These are phyloP conservation scores for Colletotrichum tanaceti DNA, from an alignment of 2,329 filamentous ascomycete genomes.

Conservation along the genomic window DNA sequence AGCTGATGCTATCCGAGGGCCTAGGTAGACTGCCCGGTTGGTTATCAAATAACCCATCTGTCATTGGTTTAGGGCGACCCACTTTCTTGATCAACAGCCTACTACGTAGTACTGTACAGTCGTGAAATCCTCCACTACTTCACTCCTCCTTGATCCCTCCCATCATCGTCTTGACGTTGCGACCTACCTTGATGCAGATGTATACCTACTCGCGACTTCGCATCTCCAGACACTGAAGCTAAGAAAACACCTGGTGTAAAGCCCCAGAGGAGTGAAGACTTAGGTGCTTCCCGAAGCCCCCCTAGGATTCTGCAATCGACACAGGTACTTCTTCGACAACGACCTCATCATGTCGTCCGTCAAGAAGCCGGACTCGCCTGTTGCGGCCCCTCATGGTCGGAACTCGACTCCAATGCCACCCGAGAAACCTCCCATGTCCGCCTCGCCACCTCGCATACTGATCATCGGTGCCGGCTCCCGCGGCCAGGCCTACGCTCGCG, in stretches of 20 bases:
- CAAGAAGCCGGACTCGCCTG: conserved; percentile 34
- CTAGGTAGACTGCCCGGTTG: too few relatives aligned
- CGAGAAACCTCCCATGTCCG: conserved; percentile 58
- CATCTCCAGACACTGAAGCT: not conserved
- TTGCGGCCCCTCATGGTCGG: conserved; percentile 35
- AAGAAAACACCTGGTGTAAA: not conserved
- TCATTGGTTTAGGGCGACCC: too few relatives aligned
- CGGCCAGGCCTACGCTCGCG: conserved; percentile 78
- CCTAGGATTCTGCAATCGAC: not conserved
- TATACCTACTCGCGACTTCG: not conserved
- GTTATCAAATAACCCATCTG: too few relatives aligned
- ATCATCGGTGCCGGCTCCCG: conserved; percentile 87
- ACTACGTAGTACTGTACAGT: too few relatives aligned
- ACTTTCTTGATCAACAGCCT: too few relatives aligned
- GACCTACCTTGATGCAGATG: not conserved
- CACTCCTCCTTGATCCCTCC: not conserved
- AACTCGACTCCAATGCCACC: conserved; percentile 49
- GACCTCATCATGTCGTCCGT: conserved; percentile 31
- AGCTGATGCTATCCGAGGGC: too few relatives aligned
- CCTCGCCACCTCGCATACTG: conserved; percentile 72
- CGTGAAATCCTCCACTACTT: too few relatives aligned
- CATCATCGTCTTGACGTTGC: not conserved
- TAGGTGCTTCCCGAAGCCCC: not conserved
- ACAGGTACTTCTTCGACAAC: conserved; percentile 3
- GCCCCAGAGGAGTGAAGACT: not conserved